phyloP scores from a whole-genome alignment of 129 eudicot species.

The Chrysanthemum makinoi region DNA sequence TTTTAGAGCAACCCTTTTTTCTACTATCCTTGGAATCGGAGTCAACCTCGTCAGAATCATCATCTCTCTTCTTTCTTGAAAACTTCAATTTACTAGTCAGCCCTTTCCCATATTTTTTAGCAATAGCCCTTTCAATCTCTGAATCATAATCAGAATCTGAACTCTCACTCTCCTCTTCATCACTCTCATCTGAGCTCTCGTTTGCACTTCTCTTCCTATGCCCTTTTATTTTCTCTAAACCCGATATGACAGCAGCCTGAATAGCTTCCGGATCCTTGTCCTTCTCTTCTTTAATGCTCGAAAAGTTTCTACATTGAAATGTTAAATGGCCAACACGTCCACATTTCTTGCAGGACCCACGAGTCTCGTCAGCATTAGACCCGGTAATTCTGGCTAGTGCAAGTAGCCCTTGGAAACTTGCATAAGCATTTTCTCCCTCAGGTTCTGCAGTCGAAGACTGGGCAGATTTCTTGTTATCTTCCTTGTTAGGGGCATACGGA shows the following conservation, averaged over 20 bases:
- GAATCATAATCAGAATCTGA: slow-evolving; percentile 88
- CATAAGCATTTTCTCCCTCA: slow-evolving; percentile 77
- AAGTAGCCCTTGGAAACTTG: slow-evolving; percentile 84
- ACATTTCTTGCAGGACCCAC: slow-evolving; percentile 92
- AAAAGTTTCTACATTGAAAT: slow-evolving; percentile 80
- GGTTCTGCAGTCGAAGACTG: slow-evolving; percentile 52
- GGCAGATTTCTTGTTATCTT: slow-evolving; percentile 55
- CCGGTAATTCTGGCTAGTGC: slow-evolving; percentile 76
- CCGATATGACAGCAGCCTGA: slow-evolving; percentile 66
- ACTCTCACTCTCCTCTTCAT: slow-evolving; percentile 80
- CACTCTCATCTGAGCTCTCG: slow-evolving; percentile 63
- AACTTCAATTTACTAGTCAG: slow-evolving; percentile 37
- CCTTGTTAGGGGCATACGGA: slow-evolving; percentile 90
- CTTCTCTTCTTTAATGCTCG: slow-evolving; percentile 67
- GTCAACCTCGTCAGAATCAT: slow-evolving; percentile 43
- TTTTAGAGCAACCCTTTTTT: slow-evolving; percentile 65
- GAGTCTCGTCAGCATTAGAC: slow-evolving; percentile 75
- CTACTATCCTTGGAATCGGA: slow-evolving; percentile 45
- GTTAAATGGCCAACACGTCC: slow-evolving; percentile 95
- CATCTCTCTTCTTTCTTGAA: slow-evolving; percentile 33
- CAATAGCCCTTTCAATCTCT: slow-evolving; percentile 76
- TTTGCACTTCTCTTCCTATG: slow-evolving; percentile 29
- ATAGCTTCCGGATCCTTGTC: slow-evolving; percentile 66
- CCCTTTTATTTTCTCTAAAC: slow-evolving; percentile 78
- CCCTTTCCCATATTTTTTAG: slow-evolving; percentile 51